Evolutionary conservation across 176 grass and related monocot species (phyloP).

Genomic region (Musa troglodytarum): DNA sequence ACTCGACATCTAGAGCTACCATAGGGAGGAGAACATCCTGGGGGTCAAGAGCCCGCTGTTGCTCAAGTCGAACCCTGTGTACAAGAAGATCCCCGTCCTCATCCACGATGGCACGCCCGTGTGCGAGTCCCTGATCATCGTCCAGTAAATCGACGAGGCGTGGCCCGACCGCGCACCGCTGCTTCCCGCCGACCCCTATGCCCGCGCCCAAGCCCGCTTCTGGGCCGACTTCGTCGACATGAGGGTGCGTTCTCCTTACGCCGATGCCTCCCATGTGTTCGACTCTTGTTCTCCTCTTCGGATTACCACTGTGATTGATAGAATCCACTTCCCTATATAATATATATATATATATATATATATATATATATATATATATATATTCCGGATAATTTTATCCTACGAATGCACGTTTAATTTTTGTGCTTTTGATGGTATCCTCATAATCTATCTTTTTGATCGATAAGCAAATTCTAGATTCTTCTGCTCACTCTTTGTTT

Average conservation of each 20-base stretch:
- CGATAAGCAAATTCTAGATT: no score
- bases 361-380: no score
- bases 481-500: background rate
- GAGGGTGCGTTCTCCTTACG: conserved; percentile 15
- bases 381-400: no score
- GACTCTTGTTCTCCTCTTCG: background rate
- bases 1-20: no score
- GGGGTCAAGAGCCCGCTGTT: conserved; percentile 23
- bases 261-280: background rate
- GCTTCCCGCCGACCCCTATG: conserved; percentile 30
- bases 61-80: no score
- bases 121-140: conserved; percentile 54
- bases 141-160: conserved; percentile 59
- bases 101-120: conserved; percentile 41
- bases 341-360: no score
- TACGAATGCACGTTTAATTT: no score
- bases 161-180: conserved; percentile 19
- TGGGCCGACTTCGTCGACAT: conserved; percentile 47
- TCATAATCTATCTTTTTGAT: no score
- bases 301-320: no score
- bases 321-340: no score
- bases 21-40: conserved; percentile 36
- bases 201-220: conserved; percentile 36
- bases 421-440: no score
- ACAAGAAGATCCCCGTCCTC: conserved; percentile 67